Conservation (phyloP, 441 rosid genomes). For the Pelargonium australe region DNA sequence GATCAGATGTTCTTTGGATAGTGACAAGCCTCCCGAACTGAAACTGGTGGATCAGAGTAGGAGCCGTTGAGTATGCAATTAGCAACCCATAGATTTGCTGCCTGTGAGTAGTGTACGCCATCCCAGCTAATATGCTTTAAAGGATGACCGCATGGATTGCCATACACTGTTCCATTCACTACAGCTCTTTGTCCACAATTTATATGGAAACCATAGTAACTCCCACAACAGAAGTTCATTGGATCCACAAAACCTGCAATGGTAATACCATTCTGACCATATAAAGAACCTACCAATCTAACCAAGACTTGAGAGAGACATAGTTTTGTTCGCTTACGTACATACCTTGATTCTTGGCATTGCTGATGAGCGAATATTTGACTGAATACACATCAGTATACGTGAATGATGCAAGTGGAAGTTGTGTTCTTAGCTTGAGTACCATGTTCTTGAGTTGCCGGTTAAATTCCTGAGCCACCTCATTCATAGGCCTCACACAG, state of each 20-base stretch:
- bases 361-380: constrained; percentile 39
- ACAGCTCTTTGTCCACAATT: constrained; percentile 49
- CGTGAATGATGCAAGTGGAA: constrained; percentile 36
- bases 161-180: constrained; percentile 54
- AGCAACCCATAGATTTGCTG: constrained; percentile 52
- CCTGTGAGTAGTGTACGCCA: constrained; percentile 59
- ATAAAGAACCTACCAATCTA: background rate
- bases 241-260: constrained; percentile 56
- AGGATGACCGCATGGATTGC: constrained; percentile 47
- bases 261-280: background rate
- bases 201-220: constrained; percentile 45
- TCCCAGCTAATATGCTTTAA: constrained; percentile 61
- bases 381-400: constrained; percentile 50
- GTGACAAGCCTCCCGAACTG: constrained; percentile 35
- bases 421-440: constrained; percentile 32
- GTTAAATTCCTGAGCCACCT: constrained; percentile 48
- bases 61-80: constrained; percentile 42
- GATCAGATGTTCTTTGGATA: constrained; percentile 13
- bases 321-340: background rate
- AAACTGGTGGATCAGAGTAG: constrained; percentile 39
- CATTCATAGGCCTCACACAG: constrained; percentile 44
- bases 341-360: constrained; percentile 35
- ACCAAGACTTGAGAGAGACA: too few relatives aligned
- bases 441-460: constrained; percentile 42
- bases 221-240: constrained; percentile 55